These are phyloP conservation scores for Herpomyces periplanetae DNA, from an alignment of 2,329 filamentous ascomycete species.

Conservation along the genomic window DNA sequence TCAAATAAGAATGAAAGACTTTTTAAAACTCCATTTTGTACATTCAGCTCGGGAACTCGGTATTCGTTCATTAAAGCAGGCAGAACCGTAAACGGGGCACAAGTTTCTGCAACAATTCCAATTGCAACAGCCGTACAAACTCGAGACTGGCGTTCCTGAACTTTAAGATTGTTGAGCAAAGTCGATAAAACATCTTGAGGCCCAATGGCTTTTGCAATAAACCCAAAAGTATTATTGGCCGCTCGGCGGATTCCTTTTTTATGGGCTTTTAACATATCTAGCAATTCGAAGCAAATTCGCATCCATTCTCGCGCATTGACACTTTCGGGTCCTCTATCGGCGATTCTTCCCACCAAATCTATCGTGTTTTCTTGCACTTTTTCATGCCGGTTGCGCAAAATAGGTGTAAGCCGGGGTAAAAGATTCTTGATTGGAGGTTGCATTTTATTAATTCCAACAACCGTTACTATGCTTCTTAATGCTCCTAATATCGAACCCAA, in stretches of 20 bases:
- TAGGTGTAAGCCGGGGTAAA: constrained; percentile 75
- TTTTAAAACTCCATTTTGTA: constrained; percentile 93
- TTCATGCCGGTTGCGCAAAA: constrained; percentile 84
- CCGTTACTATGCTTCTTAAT: constrained; percentile 74
- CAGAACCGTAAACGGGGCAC: constrained; percentile 89
- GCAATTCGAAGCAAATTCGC: constrained; percentile 92
- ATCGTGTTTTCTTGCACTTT: constrained; percentile 99
- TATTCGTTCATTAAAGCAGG: constrained; percentile 98
- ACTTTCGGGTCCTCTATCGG: constrained; percentile 74
- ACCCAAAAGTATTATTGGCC: constrained; percentile 96
- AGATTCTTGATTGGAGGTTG: constrained; percentile 90
- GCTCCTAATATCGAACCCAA: constrained; percentile 83
- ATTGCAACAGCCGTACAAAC: constrained; percentile 96
- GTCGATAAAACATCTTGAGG: constrained; percentile 89
- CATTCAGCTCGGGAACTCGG: constrained; percentile 83
- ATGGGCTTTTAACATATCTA: constrained; percentile 97
- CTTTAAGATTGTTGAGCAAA: constrained; percentile 71
- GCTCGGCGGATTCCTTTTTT: constrained; percentile 95
- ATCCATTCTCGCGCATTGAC: constrained; percentile 97
- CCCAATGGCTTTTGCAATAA: constrained; percentile 94
- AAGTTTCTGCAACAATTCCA: constrained; percentile 90
- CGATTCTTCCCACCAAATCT: constrained; percentile 83
- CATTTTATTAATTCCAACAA: constrained; percentile 92
- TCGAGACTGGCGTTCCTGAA: constrained; percentile 86
- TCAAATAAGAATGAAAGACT: constrained; percentile 88